phyloP scores from a whole-genome alignment of 306 rosid species.

The Luffa aegyptiaca region DNA sequence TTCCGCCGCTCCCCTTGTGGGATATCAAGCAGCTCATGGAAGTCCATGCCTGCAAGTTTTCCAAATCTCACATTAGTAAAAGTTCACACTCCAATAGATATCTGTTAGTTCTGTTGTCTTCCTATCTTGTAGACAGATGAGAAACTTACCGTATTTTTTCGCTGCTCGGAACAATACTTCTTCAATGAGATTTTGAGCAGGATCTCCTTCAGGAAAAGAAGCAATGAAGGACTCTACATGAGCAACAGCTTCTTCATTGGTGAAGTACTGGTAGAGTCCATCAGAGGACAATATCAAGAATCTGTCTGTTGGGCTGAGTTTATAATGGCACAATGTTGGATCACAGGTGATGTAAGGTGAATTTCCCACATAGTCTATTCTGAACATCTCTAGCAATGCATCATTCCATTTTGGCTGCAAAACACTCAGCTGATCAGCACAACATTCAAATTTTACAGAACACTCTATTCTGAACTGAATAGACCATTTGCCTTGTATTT shows the following conservation, averaged over 20 bases:
- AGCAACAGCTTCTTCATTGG: constrained; percentile 61
- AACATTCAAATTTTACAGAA: not conserved
- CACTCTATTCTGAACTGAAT: not conserved
- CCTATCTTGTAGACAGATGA: not conserved
- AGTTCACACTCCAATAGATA: not conserved
- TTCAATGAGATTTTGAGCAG: constrained; percentile 73
- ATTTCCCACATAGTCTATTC: constrained; percentile 56
- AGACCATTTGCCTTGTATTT: not conserved
- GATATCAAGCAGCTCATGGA: constrained; percentile 70
- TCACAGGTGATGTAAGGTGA: constrained; percentile 55
- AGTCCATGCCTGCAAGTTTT: constrained; percentile 45
- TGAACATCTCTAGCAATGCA: constrained; percentile 66
- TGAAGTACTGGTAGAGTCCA: constrained; percentile 78
- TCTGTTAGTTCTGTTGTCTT: not conserved
- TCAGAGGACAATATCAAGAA: constrained; percentile 80
- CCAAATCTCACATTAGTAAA: constrained; percentile 1
- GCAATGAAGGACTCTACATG: constrained; percentile 58
- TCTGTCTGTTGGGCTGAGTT: constrained; percentile 43
- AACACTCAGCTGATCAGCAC: not conserved
- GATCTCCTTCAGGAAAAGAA: constrained; percentile 72
- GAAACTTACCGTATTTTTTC: constrained; percentile 46
- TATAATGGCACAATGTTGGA: constrained; percentile 59
- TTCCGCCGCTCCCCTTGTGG: constrained; percentile 74
- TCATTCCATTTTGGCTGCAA: constrained; percentile 76
- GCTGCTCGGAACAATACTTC: constrained; percentile 63